phyloP scores from a whole-genome alignment of 495 filamentous ascomycete genomes.

The Penicillium steckii region DNA sequence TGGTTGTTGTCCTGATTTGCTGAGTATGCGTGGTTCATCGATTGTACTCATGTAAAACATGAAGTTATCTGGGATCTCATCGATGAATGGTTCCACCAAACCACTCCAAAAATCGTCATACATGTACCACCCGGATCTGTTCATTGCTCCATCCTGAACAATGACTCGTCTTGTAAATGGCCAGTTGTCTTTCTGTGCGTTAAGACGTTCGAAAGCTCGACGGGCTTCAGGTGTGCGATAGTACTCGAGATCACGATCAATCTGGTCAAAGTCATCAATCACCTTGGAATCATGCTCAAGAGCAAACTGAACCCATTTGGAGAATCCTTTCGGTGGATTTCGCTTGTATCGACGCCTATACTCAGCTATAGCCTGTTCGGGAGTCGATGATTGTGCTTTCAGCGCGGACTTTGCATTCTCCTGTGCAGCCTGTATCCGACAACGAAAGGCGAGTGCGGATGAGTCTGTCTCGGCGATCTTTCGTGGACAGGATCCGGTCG shows the following conservation, averaged over 20 bases:
- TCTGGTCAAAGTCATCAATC: conserved; percentile 56
- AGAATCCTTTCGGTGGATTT: conserved; percentile 60
- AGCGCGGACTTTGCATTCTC: neutral
- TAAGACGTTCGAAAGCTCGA: neutral
- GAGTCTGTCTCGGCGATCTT: neutral
- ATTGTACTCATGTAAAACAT: conserved; percentile 2
- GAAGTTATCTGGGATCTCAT: neutral
- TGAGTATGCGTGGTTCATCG: conserved; percentile 4
- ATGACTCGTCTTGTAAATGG: neutral
- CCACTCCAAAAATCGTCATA: neutral
- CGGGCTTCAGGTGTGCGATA: conserved; percentile 2
- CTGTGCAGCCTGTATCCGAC: neutral
- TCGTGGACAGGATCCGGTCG: neutral
- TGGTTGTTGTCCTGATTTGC: neutral
- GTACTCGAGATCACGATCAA: neutral
- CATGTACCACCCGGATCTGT: neutral
- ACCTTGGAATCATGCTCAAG: conserved; percentile 51
- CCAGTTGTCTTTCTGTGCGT: neutral
- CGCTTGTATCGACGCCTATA: conserved; percentile 57
- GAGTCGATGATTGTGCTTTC: conserved; percentile 2
- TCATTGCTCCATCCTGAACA: neutral
- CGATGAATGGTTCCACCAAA: neutral
- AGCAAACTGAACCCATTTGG: conserved; percentile 64
- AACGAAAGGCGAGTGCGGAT: neutral
- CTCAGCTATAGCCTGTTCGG: conserved; percentile 11